A percentile compares a stretch with the other conserved stretches of the same genome.
These are phyloP conservation scores for Naganishia sp. DNA, from an alignment of 1,284 basidiomycete genomes.

Conservation along the genomic window DNA sequence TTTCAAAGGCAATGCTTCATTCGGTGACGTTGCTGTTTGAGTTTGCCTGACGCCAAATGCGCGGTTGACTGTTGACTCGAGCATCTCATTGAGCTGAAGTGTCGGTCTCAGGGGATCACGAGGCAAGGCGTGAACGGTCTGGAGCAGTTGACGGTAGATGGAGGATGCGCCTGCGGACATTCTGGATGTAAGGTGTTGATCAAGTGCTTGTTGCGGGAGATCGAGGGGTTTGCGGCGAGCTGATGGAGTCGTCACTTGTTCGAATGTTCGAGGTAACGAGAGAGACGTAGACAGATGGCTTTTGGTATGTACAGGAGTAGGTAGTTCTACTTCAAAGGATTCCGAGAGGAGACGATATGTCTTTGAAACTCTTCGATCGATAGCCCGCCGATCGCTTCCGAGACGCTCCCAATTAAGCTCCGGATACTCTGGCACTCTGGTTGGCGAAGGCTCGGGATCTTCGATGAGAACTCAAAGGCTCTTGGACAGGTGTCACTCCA, in stretches of 20 bases:
- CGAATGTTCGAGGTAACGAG: too few species aligned
- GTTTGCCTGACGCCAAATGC: slow-evolving; percentile 37
- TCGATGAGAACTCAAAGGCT: too few species aligned
- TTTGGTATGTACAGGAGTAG: not conserved
- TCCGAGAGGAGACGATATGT: not conserved
- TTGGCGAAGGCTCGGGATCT: too few species aligned
- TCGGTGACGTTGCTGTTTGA: slow-evolving; percentile 24
- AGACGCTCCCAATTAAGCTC: not conserved
- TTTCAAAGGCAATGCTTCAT: slow-evolving; percentile 26
- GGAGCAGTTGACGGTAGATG: slow-evolving; percentile 36
- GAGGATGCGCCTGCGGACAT: slow-evolving; percentile 21
- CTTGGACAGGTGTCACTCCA: too few species aligned
- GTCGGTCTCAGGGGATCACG: slow-evolving; percentile 44
- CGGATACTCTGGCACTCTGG: not conserved
- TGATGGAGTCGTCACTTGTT: too few species aligned
- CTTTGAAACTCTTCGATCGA: slow-evolving; percentile 11
- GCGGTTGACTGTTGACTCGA: slow-evolving; percentile 42
- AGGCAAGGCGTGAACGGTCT: slow-evolving; percentile 42
- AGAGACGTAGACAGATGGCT: too few species aligned
- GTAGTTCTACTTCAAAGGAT: too few species aligned
- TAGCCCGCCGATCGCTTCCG: slow-evolving; percentile 5
- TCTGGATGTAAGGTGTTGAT: not conserved
- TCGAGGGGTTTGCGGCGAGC: not conserved
- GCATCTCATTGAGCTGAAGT: slow-evolving; percentile 46
- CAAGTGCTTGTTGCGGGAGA: not conserved